phyloP scores from a whole-genome alignment of 768 basidiomycete species.

The Coprinellus micaceus region DNA sequence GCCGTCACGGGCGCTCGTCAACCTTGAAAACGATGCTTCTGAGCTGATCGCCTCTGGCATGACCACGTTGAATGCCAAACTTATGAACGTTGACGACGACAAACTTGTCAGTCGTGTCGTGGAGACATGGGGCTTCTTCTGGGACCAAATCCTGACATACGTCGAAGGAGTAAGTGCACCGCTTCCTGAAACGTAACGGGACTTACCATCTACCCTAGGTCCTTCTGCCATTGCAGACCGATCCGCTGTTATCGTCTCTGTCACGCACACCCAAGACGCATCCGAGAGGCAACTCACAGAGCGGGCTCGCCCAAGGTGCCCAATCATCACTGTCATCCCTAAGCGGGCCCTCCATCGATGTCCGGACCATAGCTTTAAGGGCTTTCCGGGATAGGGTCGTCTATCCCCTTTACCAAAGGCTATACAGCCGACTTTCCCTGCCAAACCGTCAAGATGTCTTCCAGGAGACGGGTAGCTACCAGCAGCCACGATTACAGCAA shows the following conservation, averaged over 20 bases:
- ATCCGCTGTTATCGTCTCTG: conserved; percentile 59
- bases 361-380: conserved; percentile 73
- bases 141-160: conserved; percentile 84
- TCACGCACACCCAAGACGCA: conserved; percentile 60
- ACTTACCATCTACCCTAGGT: neutral
- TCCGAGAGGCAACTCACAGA: conserved; percentile 46
- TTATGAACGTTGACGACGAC: conserved; percentile 73
- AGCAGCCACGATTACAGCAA: conserved; percentile 73
- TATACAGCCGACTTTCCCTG: conserved; percentile 54
- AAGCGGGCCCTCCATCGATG: conserved; percentile 61
- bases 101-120: conserved; percentile 74
- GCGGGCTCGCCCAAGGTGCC: conserved; percentile 36
- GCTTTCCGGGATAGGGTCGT: conserved; percentile 81
- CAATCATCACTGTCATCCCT: conserved; percentile 40
- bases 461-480: conserved; percentile 51
- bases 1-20: conserved; percentile 68
- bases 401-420: conserved; percentile 54
- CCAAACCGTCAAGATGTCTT: conserved; percentile 54
- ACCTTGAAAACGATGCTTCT: conserved; percentile 72
- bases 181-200: neutral
- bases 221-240: conserved; percentile 8
- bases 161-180: conserved; percentile 69
- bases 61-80: conserved; percentile 86
- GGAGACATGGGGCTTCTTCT: conserved; percentile 92
- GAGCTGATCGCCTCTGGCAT: conserved; percentile 86